Evolutionary conservation across 192 early-diverging fungal species (phyloP).

Genomic region (Umbelopsis sp.): DNA sequence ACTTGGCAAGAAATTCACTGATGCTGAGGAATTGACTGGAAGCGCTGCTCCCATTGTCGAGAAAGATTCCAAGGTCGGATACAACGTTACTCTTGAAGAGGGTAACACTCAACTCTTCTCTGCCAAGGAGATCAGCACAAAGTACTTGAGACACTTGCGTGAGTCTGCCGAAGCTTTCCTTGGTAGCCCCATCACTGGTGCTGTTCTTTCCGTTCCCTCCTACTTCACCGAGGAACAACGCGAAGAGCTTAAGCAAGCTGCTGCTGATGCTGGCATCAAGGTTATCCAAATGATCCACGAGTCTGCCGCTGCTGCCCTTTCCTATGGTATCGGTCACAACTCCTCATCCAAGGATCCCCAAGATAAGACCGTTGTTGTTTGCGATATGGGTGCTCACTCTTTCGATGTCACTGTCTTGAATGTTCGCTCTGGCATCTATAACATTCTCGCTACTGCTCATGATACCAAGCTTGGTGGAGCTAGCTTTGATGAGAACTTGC

Average conservation of each 20-base stretch:
- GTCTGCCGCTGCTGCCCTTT: slow-evolving; percentile 87
- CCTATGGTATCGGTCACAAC: slow-evolving; percentile 71
- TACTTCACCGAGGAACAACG: slow-evolving; percentile 78
- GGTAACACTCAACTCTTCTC: slow-evolving; percentile 65
- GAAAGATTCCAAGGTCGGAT: slow-evolving; percentile 60
- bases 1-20: slow-evolving; percentile 73
- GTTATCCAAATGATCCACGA: slow-evolving; percentile 85
- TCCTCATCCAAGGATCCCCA: slow-evolving; percentile 52
- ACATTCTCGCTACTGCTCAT: slow-evolving; percentile 77
- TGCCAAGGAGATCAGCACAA: slow-evolving; percentile 69
- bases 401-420: slow-evolving; percentile 82
- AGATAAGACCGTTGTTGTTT: slow-evolving; percentile 82
- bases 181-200: slow-evolving; percentile 76
- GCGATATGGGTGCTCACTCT: slow-evolving; percentile 83
- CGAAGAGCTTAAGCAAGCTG: slow-evolving; percentile 64
- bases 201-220: slow-evolving; percentile 86
- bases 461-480: slow-evolving; percentile 81
- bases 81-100: slow-evolving; percentile 64
- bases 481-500: slow-evolving; percentile 84
- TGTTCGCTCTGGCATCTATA: slow-evolving; percentile 72
- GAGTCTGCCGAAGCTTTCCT: slow-evolving; percentile 91
- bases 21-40: slow-evolving; percentile 40
- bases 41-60: slow-evolving; percentile 58
- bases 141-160: slow-evolving; percentile 79
- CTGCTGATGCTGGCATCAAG: slow-evolving; percentile 77